phyloP scores from a whole-genome alignment of 1,139 yeast species.

The Yamadazyma taylorii region DNA sequence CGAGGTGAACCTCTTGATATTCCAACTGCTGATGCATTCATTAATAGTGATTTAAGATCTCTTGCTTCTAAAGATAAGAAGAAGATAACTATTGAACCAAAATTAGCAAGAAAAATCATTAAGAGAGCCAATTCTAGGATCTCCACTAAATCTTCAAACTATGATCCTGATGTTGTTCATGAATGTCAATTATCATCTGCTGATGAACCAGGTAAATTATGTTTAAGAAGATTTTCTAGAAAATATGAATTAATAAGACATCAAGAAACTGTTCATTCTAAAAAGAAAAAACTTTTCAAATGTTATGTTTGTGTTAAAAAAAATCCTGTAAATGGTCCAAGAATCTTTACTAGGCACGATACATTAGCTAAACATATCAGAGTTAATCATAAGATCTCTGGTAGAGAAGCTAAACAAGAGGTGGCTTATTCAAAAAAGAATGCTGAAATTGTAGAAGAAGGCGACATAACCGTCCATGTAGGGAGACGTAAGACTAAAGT shows the following conservation, averaged over 20 bases:
- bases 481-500: conserved; percentile 51
- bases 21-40: conserved; percentile 30
- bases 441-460: conserved; percentile 48
- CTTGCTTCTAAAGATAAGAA: conserved; percentile 23
- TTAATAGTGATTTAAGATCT: conserved; percentile 24
- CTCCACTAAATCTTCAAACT: conserved; percentile 42
- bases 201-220: conserved; percentile 54
- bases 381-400: conserved; percentile 77
- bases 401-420: conserved; percentile 62
- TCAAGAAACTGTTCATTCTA: conserved; percentile 94
- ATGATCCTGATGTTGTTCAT: conserved; percentile 51
- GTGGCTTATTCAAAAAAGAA: conserved; percentile 50
- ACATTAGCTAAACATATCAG: conserved; percentile 92
- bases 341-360: conserved; percentile 91
- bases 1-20: conserved; percentile 14
- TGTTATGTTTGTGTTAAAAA: conserved; percentile 83
- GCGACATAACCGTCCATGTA: conserved; percentile 48
- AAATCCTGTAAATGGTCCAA: conserved; percentile 47
- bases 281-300: conserved; percentile 79
- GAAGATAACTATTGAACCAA: conserved; percentile 28
- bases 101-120: conserved; percentile 26
- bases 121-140: conserved; percentile 25
- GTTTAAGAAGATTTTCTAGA: conserved; percentile 84
- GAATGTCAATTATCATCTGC: conserved; percentile 51
- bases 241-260: conserved; percentile 94